Percentiles rank a stretch among this genome's conserved stretches.
Conservation (phyloP, 1,284 basidiomycete genomes). For the Ceratobasidium papillatum region DNA sequence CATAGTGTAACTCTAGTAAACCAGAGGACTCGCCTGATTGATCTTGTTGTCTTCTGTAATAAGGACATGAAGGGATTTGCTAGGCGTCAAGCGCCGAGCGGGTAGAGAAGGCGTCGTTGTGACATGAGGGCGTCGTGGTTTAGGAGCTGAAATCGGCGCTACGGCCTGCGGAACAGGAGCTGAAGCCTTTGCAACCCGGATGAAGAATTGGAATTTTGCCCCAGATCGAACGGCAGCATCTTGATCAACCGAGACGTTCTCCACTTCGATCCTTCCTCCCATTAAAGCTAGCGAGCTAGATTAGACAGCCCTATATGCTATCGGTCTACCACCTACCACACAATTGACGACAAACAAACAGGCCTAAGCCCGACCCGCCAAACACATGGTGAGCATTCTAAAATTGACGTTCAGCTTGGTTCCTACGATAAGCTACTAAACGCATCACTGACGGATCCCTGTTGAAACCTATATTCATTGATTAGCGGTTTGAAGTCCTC, state of each 20-base stretch:
- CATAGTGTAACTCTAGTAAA: neutral
- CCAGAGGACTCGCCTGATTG: constrained; percentile 40
- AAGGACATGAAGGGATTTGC: constrained; percentile 43
- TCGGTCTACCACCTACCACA: constrained; percentile 37
- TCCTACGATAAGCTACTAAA: neutral
- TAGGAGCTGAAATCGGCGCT: neutral
- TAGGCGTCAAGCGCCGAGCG: neutral
- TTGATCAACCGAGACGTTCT: constrained; percentile 21
- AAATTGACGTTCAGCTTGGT: neutral
- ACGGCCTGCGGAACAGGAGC: neutral
- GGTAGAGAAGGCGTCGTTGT: neutral
- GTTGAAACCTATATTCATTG: constrained; percentile 46
- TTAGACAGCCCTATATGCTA: neutral
- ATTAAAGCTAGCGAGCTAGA: constrained; percentile 44
- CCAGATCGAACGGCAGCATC: constrained; percentile 24
- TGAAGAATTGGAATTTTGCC: constrained; percentile 50
- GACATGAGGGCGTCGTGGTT: neutral
- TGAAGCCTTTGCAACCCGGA: constrained; percentile 40
- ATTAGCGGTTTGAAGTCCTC: neutral
- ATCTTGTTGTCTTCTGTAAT: constrained; percentile 50
- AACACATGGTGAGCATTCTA: constrained; percentile 46
- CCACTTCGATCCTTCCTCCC: constrained; percentile 49
- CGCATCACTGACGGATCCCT: constrained; percentile 46
- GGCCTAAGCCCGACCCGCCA: constrained; percentile 48
- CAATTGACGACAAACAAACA: constrained; percentile 49